Evolutionary conservation across 2,329 filamentous ascomycete genomes (phyloP), one percentile per base, ranked within the genome.

Genomic region (Annulohypoxylon truncatum): DNA sequence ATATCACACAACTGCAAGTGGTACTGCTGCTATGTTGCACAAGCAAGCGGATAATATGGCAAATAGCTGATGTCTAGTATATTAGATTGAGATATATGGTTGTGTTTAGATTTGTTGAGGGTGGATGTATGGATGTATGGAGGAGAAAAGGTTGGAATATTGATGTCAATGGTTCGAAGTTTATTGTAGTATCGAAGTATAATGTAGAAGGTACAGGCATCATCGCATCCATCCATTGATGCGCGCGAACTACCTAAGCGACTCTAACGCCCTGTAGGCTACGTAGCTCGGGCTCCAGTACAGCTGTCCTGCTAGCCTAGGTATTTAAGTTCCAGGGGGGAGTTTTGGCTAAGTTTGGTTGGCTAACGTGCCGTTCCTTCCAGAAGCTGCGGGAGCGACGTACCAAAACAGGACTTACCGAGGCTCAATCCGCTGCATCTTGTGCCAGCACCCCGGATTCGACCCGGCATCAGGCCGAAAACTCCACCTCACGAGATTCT

Each of bases 401-500:
- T 59, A 53, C 54, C 64, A 67, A 33, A 55, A 58, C 33, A 61
- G n/a, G 10, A 54, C 22, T 68, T 68, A 53, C 66, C 66, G 66
- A 68, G 66, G 66, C 38, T 62, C 61, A 9, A 28, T 56, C 13
- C 13, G 15, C 35, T 26, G 50, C 31, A 10, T 50, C 31, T 50
- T 57, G 22, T 55, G 48, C 64, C 64, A 67, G 24, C 53, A 60
- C 53, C 63, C 63, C 60, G 61, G 67, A 56, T 40, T 58, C 22
- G 29, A 52, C 18, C 54, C 51, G 48, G 61, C 56, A 61, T 44
- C 63, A 46, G 60, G 57, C 57, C 65, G 55, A 53, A 35, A 20
- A 64, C 55, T 66, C 67, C 64, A 64, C 67, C 47, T 66, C 58
- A 64, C 58, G 22, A 58, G 57, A 62, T 66, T 51, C 38, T 54